Evolutionary conservation across 1,284 basidiomycete genomes (phyloP).

Genomic region (Marasmius oreades): DNA sequence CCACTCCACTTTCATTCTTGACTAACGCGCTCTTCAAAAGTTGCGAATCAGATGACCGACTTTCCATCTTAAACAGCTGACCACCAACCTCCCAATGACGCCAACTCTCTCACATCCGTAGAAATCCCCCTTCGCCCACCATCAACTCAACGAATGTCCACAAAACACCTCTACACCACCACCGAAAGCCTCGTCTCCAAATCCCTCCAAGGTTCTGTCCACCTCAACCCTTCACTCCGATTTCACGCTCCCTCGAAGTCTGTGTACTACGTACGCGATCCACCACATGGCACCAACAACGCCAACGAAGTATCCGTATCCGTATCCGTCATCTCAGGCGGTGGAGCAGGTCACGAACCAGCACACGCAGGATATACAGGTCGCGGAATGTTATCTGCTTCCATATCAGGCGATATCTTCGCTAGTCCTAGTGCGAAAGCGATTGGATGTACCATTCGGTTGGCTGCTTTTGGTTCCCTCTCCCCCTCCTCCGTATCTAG

Average conservation of each 20-base stretch:
- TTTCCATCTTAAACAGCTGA: no score
- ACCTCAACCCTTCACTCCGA: constrained; percentile 46
- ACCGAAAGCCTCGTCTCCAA: constrained; percentile 51
- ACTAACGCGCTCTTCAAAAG: no score
- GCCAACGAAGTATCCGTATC: constrained; percentile 15
- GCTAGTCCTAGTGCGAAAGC: constrained; percentile 63
- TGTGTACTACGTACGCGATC: constrained; percentile 31
- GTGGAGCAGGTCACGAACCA: constrained; percentile 72
- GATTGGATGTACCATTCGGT: constrained; percentile 48
- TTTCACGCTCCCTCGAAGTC: constrained; percentile 39
- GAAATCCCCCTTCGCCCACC: not conserved
- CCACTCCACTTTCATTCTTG: no score
- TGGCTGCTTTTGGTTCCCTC: no score
- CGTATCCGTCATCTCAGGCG: constrained; percentile 60
- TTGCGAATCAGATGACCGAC: no score
- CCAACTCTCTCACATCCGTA: no score
- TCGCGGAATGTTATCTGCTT: constrained; percentile 53
- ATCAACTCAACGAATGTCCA: constrained; percentile 20
- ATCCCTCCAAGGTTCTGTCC: constrained; percentile 48
- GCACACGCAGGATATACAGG: constrained; percentile 60
- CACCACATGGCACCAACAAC: constrained; percentile 17
- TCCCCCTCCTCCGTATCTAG: no score
- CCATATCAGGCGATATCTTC: constrained; percentile 64
- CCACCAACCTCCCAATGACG: no score
- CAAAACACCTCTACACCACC: constrained; percentile 40